Percentiles rank a stretch among this genome's conserved stretches.
Conservation (phyloP, 441 rosid genomes). For the Metrosideros polymorpha region DNA sequence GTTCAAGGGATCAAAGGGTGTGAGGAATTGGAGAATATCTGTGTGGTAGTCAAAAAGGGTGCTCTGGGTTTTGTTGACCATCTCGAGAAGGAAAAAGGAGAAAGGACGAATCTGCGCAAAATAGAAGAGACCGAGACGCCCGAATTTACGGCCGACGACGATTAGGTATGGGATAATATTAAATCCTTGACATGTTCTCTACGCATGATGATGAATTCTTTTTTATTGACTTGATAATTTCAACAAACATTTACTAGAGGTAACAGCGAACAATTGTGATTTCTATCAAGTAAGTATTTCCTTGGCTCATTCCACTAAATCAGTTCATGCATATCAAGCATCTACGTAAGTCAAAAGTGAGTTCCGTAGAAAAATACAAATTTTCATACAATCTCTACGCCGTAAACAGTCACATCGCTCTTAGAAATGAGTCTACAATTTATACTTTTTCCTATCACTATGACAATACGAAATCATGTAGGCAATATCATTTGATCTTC, state of each 20-base stretch:
- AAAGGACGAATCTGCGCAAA: rapidly evolving
- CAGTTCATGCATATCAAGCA: no score
- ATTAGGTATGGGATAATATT: not conserved
- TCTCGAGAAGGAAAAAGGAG: not conserved
- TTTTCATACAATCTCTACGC: no score
- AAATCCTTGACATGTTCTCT: not conserved
- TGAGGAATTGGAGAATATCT: not conserved
- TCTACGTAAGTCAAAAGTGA: not conserved
- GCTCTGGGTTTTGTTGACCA: not conserved
- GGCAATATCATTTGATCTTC: not conserved
- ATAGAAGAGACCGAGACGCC: no score
- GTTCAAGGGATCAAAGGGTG: not conserved
- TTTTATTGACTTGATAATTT: not conserved
- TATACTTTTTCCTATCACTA: no score
- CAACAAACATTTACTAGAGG: not conserved
- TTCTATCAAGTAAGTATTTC: not conserved
- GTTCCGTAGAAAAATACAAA: not conserved
- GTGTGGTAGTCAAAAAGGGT: no score
- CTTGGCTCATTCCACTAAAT: not conserved
- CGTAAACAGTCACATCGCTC: no score
- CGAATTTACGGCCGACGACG: no score
- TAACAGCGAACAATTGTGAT: not conserved
- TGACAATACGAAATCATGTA: not conserved
- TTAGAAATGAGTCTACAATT: not conserved
- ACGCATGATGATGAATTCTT: not conserved